These are phyloP conservation scores for Cryptococcus sp. DNA, from an alignment of 1,284 basidiomycete species.

Conservation along the genomic window DNA sequence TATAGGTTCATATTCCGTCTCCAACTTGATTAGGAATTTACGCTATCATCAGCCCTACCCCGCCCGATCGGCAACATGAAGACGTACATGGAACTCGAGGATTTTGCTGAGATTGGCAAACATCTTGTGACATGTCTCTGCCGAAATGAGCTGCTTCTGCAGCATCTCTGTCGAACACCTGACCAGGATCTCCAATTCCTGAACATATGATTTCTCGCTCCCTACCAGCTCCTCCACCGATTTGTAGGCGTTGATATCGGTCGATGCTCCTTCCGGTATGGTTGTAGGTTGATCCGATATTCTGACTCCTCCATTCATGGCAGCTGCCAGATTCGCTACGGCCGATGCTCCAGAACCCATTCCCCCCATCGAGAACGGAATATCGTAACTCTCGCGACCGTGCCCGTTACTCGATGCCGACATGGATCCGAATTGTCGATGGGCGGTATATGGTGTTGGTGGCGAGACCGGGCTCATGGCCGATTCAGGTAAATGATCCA, in stretches of 20 bases:
- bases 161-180: conserved; percentile 74
- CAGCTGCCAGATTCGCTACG: conserved; percentile 30
- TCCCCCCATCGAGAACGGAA: conserved; percentile 36
- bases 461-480: conserved; percentile 54
- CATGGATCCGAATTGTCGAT: conserved; percentile 27
- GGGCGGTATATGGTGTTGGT: conserved; percentile 43
- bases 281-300: conserved; percentile 7
- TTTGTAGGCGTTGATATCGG: conserved; percentile 41
- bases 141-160: conserved; percentile 76
- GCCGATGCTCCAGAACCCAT: conserved; percentile 25
- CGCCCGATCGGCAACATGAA: background rate
- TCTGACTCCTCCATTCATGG: conserved; percentile 39
- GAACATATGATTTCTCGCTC: conserved; percentile 89
- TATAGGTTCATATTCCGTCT: conserved; percentile 63
- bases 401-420: background rate
- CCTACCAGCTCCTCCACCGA: conserved; percentile 45
- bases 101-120: conserved; percentile 95
- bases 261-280: conserved; percentile 9
- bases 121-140: conserved; percentile 90
- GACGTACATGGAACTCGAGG: conserved; percentile 75
- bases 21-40: conserved; percentile 90
- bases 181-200: conserved; percentile 96
- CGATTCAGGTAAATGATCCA: conserved; percentile 72
- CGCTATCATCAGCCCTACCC: conserved; percentile 52
- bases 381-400: conserved; percentile 24